Percentiles rank a stretch among this genome's conserved stretches.
phyloP scores from a whole-genome alignment of 2,329 filamentous ascomycete species.

The Phialemoniopsis sp. region DNA sequence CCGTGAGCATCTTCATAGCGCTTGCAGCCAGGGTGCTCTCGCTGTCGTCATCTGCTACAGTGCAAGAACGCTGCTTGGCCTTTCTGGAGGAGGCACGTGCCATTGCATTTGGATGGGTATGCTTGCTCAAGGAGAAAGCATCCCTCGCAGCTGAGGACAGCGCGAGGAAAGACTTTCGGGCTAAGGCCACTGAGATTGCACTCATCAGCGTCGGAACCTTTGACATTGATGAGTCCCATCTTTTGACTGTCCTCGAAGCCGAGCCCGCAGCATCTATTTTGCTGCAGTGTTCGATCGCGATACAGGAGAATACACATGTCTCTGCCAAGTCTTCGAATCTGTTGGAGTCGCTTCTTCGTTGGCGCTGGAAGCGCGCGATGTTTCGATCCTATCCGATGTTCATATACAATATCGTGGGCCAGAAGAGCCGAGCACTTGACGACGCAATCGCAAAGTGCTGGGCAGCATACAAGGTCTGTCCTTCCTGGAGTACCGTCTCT shows the following conservation, averaged over 20 bases:
- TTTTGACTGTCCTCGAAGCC: constrained; percentile 21
- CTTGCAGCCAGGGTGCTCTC: constrained; percentile 38
- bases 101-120: constrained; percentile 33
- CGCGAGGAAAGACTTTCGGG: constrained; percentile 22
- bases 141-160: constrained; percentile 16
- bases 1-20: constrained; percentile 30
- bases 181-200: constrained; percentile 29
- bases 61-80: constrained; percentile 18
- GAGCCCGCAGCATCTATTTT: constrained; percentile 19
- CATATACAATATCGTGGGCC: too few relatives aligned
- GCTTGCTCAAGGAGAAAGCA: constrained; percentile 20
- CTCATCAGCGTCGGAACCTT: constrained; percentile 39
- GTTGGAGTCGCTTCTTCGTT: too few relatives aligned
- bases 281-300: constrained; percentile 28
- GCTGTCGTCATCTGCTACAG: constrained; percentile 16
- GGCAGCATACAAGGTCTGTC: constrained; percentile 21
- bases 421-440: too few relatives aligned
- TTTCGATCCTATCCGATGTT: constrained; percentile 12
- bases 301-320: constrained; percentile 27
- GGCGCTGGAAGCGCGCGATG: constrained; percentile 19
- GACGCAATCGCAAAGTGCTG: constrained; percentile 18
- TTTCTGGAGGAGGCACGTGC: constrained; percentile 25
- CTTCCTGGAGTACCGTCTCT: too few relatives aligned
- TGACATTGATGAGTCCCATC: constrained; percentile 28
- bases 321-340: too few relatives aligned